Conservation (phyloP, 148 eudicot species). For the Rhododendron williamsianum region DNA sequence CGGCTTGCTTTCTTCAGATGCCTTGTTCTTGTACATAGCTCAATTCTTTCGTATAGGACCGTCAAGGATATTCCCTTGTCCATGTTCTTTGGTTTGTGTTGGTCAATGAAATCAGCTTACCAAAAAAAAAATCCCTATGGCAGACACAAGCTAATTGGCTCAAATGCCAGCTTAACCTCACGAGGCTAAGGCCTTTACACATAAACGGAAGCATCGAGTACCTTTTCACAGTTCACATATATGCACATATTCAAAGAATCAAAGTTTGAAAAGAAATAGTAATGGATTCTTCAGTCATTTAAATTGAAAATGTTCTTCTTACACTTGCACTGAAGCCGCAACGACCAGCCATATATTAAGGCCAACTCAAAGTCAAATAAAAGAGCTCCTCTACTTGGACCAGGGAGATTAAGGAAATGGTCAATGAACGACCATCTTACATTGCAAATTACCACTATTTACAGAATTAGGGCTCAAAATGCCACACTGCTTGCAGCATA, state of each 20-base stretch:
- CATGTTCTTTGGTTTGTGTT: neutral
- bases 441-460: conserved; percentile 25
- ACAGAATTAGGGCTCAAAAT: conserved; percentile 28
- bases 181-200: neutral
- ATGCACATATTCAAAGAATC: neutral
- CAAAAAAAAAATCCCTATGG: neutral
- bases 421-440: neutral
- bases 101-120: neutral
- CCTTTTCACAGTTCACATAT: neutral
- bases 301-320: conserved; percentile 8
- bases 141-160: neutral
- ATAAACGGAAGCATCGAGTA: neutral
- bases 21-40: neutral
- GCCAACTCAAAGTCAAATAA: neutral
- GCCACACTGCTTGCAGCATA: conserved; percentile 24
- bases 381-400: neutral
- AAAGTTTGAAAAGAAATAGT: neutral
- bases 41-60: no score
- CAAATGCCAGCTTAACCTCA: neutral
- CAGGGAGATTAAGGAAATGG: neutral
- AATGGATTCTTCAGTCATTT: neutral
- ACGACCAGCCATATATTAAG: neutral
- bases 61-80: neutral
- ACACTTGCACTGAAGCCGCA: neutral
- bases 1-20: neutral